Percentiles rank a stretch among this genome's conserved stretches.
phyloP scores from a whole-genome alignment of 2,329 filamentous ascomycete species.

The Colletotrichum sansevieriae region DNA sequence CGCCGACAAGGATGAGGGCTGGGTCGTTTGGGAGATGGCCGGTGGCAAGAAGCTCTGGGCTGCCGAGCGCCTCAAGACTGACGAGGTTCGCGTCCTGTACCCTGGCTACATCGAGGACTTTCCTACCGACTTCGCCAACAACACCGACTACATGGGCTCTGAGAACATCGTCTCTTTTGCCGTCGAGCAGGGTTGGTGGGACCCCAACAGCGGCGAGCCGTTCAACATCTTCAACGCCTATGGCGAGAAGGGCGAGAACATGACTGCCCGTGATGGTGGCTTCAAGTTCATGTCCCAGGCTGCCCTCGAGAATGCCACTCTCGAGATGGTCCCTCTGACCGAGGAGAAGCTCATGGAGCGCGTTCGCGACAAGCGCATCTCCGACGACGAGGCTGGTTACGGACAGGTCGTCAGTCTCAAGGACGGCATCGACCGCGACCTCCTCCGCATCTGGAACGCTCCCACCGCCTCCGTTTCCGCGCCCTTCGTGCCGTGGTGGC shows the following conservation, averaged over 20 bases:
- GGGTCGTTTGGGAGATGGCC: slow-evolving; percentile 48
- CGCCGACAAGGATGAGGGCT: slow-evolving; percentile 50
- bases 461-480: slow-evolving; percentile 47
- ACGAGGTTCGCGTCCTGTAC: slow-evolving; percentile 46
- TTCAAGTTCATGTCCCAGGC: slow-evolving; percentile 50
- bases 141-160: slow-evolving; percentile 46
- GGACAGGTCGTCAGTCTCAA: slow-evolving; percentile 47
- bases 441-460: slow-evolving; percentile 46
- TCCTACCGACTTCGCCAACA: slow-evolving; percentile 44
- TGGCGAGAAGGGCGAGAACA: slow-evolving; percentile 43
- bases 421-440: slow-evolving; percentile 42
- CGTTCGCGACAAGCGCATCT: slow-evolving; percentile 46
- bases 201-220: slow-evolving; percentile 41
- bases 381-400: slow-evolving; percentile 48
- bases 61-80: slow-evolving; percentile 45
- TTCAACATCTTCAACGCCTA: slow-evolving; percentile 48
- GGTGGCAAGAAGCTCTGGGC: slow-evolving; percentile 47
- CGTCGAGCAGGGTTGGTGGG: slow-evolving; percentile 47
- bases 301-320: slow-evolving; percentile 45
- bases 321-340: slow-evolving; percentile 61
- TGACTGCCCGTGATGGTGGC: slow-evolving; percentile 45
- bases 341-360: slow-evolving; percentile 60
- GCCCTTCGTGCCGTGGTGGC: slow-evolving; percentile 48
- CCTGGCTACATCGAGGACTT: slow-evolving; percentile 49
- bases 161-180: slow-evolving; percentile 47